Evolutionary conservation across 345 rosid genomes (phyloP), one percentile per base, ranked within the genome.

Genomic region (Luvunga scandens): DNA sequence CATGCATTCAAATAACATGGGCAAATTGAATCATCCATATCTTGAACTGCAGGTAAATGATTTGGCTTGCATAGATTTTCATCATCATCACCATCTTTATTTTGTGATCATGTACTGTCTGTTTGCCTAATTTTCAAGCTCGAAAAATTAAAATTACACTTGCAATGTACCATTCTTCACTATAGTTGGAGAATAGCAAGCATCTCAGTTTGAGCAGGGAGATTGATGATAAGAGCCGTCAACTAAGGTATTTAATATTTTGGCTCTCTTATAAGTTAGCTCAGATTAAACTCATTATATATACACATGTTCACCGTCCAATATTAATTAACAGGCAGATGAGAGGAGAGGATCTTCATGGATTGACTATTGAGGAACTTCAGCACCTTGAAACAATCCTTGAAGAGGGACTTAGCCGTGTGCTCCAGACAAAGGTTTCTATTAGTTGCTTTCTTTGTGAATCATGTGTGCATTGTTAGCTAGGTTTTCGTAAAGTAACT

Each of bases 261-360:
- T n/a, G 7, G 22, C 38, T 34, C 24, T 25, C 50, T 69, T 2
- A 22, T 61, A 14, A 6, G 18, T 77, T 25, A 1, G 25, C 34
- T 14, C 8, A 36, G 39, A 34, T 76, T 34, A 2, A 19, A 16
- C 34, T 18, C 50, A 45, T 3, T 45, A 13, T 45, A 13, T 45
- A 13, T 45, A 45, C 0, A 13, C 48, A 10, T 42, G 50, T 13
- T 12, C 18, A 45, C 50, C 18, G 18, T 13, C 50, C 50, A 45
- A 45, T 45, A 13, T 45, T 45, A 45, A 45, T 6, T 5, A 36
- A 78, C 77, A 89, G 91, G 81, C 87, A 83, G 78, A 79, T 89
- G 87, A 85, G 86, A 77, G 91, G 91, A 13, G 91, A 89, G 45
- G 85, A 85, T 78, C 90, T 89, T 79, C 84, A 79, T 22, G 90